Percentiles rank a stretch among this genome's conserved stretches.
Evolutionary conservation across 2,329 filamentous ascomycete genomes (phyloP).

Genomic region (Ascochyta koolunga): DNA sequence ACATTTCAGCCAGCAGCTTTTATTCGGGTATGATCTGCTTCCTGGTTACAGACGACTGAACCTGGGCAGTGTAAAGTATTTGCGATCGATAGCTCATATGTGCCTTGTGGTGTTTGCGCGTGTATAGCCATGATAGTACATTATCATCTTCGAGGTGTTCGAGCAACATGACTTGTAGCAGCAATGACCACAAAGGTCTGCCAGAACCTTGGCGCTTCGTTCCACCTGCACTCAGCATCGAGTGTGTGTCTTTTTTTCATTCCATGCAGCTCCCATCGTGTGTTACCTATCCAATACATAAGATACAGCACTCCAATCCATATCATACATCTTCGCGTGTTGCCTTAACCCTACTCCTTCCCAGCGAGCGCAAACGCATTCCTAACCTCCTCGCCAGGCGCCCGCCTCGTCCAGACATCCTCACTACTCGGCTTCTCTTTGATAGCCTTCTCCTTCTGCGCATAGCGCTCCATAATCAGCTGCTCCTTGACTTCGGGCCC

Average conservation of each 20-base stretch:
- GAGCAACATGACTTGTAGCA: background rate
- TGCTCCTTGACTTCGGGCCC: slow-evolving; percentile 63
- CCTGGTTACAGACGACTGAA: too few species aligned
- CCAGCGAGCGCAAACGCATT: slow-evolving; percentile 33
- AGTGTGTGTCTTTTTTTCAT: background rate
- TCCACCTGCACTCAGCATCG: background rate
- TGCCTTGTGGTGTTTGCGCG: too few species aligned
- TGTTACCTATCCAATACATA: background rate
- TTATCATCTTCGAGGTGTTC: too few species aligned
- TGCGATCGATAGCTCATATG: too few species aligned
- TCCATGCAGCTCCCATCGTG: background rate
- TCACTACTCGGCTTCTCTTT: slow-evolving; percentile 77
- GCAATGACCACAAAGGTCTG: background rate
- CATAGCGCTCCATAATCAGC: slow-evolving; percentile 70
- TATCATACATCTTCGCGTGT: slow-evolving; percentile 1
- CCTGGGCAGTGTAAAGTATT: too few species aligned
- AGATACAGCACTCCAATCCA: background rate
- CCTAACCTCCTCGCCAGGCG: slow-evolving; percentile 44
- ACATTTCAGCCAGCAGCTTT: too few species aligned
- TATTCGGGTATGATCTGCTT: too few species aligned
- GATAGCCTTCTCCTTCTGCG: slow-evolving; percentile 70
- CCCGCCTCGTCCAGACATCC: slow-evolving; percentile 84
- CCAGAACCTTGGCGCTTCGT: background rate
- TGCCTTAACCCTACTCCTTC: slow-evolving; percentile 1
- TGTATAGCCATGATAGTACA: too few species aligned